phyloP scores from a whole-genome alignment of 345 rosid genomes.

The Alliaria petiolata region DNA sequence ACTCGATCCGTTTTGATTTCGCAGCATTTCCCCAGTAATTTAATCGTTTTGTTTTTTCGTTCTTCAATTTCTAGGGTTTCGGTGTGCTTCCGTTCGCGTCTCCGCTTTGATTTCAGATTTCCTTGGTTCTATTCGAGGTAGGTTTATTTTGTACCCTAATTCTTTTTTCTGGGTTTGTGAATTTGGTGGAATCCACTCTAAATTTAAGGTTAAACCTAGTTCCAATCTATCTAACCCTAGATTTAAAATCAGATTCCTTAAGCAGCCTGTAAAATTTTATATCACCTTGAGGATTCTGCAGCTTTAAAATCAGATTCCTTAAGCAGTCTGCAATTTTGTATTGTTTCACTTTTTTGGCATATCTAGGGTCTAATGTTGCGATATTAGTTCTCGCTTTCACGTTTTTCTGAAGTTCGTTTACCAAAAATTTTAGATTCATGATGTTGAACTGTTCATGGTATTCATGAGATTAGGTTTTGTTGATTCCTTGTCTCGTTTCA shows the following conservation, averaged over 20 bases:
- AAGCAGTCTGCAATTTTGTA: no score
- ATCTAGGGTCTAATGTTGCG: background rate
- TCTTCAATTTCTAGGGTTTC: constrained; percentile 30
- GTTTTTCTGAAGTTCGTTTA: background rate
- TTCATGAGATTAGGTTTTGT: background rate
- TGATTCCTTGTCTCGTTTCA: background rate
- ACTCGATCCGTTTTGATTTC: constrained; percentile 11
- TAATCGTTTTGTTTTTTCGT: background rate
- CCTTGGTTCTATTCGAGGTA: background rate
- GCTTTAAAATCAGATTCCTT: background rate
- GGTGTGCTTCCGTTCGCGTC: background rate
- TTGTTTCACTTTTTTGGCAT: background rate
- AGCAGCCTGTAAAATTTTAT: no score
- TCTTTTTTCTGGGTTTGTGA: background rate
- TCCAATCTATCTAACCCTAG: constrained; percentile 17
- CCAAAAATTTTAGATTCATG: background rate
- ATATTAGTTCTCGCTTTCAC: background rate
- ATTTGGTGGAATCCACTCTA: background rate
- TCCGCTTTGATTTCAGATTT: background rate
- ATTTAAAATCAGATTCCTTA: background rate
- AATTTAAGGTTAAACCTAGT: background rate
- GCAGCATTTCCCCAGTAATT: background rate
- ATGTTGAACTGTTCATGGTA: no score
- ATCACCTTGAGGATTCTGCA: background rate
- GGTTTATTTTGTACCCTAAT: background rate